Conservation (phyloP, 2,329 filamentous ascomycete species). For the Parafenestella ontariensis region DNA sequence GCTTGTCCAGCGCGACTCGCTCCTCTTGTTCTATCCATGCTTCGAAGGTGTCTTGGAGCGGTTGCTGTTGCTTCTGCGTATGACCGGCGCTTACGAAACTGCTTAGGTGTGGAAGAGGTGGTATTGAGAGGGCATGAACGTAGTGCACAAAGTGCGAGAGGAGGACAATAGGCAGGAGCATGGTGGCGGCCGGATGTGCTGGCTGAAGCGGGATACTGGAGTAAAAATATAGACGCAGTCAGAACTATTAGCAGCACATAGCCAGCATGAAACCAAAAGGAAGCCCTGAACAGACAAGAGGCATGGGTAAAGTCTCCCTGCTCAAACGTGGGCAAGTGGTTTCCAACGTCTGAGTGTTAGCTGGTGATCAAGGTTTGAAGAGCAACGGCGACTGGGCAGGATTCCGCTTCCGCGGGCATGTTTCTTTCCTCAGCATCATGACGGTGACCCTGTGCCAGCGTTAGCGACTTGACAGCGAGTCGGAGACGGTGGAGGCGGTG, state of each 20-base stretch:
- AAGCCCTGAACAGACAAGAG: background rate
- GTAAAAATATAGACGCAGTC: background rate
- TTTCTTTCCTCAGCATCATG: background rate
- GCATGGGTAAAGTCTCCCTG: background rate
- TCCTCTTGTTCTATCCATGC: slow-evolving; percentile 49
- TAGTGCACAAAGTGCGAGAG: slow-evolving; percentile 16
- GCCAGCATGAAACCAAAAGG: background rate
- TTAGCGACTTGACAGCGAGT: slow-evolving; percentile 8
- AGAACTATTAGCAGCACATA: background rate
- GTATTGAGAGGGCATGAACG: slow-evolving; percentile 40
- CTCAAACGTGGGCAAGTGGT: background rate
- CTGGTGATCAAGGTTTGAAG: slow-evolving; percentile 6
- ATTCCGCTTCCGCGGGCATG: slow-evolving; percentile 5
- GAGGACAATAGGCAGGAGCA: slow-evolving; percentile 12
- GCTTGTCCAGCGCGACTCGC: slow-evolving; percentile 43
- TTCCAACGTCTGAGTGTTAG: background rate
- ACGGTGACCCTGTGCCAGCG: slow-evolving; percentile 10
- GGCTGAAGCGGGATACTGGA: background rate
- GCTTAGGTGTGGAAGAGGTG: slow-evolving; percentile 21
- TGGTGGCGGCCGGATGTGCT: slow-evolving; percentile 1
- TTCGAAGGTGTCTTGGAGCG: slow-evolving; percentile 39
- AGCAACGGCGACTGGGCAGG: background rate
- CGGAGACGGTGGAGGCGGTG: slow-evolving; percentile 7
- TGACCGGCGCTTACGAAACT: slow-evolving; percentile 25
- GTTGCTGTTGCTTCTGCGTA: slow-evolving; percentile 31